These are phyloP conservation scores for Podila epigama DNA, from an alignment of 192 early-diverging fungal genomes.

Conservation along the genomic window DNA sequence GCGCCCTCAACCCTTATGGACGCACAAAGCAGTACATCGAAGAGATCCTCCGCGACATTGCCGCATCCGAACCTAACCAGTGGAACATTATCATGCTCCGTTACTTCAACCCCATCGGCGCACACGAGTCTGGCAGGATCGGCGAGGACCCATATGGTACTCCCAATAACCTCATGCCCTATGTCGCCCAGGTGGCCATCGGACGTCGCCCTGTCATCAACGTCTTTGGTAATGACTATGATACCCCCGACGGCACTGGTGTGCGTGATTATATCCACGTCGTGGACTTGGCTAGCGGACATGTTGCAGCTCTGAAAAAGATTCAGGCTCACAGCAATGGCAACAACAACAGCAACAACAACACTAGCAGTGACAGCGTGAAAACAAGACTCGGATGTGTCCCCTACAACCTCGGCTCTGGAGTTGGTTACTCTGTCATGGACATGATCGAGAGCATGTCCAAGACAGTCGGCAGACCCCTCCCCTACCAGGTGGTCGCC, in stretches of 20 bases:
- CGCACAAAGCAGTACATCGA: conserved; percentile 93
- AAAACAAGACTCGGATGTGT: conserved; percentile 71
- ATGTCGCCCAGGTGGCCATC: conserved; percentile 86
- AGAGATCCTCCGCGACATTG: conserved; percentile 78
- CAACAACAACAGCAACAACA: not conserved
- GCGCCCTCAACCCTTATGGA: conserved; percentile 89
- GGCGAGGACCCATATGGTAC: conserved; percentile 89
- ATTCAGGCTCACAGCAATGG: conserved; percentile 50
- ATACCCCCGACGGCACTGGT: conserved; percentile 86
- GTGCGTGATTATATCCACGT: conserved; percentile 96
- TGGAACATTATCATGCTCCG: conserved; percentile 76
- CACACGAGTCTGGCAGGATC: conserved; percentile 86
- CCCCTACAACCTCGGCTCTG: conserved; percentile 90
- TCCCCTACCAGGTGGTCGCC: conserved; percentile 71
- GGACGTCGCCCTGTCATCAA: conserved; percentile 82
- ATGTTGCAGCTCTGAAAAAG: conserved; percentile 83
- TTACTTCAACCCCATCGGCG: conserved; percentile 97
- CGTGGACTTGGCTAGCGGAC: conserved; percentile 87
- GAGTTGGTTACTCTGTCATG: conserved; percentile 87
- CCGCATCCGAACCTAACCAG: conserved; percentile 54
- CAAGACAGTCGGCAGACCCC: conserved; percentile 79
- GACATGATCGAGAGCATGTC: conserved; percentile 83
- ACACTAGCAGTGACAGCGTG: too few species aligned
- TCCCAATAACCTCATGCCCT: conserved; percentile 94
- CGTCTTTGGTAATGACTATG: conserved; percentile 94